Conservation (phyloP, 2,329 filamentous ascomycete genomes). For the Zarea fungicola region DNA sequence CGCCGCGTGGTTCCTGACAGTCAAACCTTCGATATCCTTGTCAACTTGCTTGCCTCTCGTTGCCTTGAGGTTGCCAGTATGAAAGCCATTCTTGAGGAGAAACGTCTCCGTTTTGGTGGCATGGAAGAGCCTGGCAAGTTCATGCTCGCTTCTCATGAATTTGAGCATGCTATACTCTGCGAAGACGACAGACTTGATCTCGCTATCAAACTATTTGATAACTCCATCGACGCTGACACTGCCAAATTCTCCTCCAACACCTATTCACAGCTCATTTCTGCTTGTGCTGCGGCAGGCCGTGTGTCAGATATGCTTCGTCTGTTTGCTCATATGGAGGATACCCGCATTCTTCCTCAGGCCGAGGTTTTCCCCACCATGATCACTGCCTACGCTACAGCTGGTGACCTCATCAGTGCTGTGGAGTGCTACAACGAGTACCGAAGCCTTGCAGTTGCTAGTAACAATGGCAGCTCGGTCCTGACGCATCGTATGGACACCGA, state of each 20-base stretch:
- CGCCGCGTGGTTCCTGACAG: slow-evolving; percentile 76
- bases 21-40: slow-evolving; percentile 81
- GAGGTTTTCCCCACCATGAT: slow-evolving; percentile 92
- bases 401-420: slow-evolving; percentile 81
- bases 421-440: slow-evolving; percentile 97
- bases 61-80: slow-evolving; percentile 72
- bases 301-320: slow-evolving; percentile 86
- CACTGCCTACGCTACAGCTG: slow-evolving; percentile 76
- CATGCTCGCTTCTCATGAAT: slow-evolving; percentile 81
- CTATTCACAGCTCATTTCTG: slow-evolving; percentile 79
- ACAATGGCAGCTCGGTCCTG: slow-evolving; percentile 64
- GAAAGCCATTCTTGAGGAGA: slow-evolving; percentile 71
- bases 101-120: slow-evolving; percentile 76
- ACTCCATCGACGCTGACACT: slow-evolving; percentile 59
- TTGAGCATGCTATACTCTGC: slow-evolving; percentile 77
- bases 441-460: slow-evolving; percentile 75
- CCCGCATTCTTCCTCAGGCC: slow-evolving; percentile 67
- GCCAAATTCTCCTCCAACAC: slow-evolving; percentile 72
- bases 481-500: slow-evolving; percentile 71
- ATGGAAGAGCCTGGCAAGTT: slow-evolving; percentile 80
- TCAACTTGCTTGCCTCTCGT: slow-evolving; percentile 73
- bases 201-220: slow-evolving; percentile 79
- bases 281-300: slow-evolving; percentile 76
- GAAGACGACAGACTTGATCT: slow-evolving; percentile 85
- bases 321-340: slow-evolving; percentile 85